These are phyloP conservation scores for Biscogniauxia sp. DNA, from an alignment of 2,329 filamentous ascomycete species.

Conservation along the genomic window DNA sequence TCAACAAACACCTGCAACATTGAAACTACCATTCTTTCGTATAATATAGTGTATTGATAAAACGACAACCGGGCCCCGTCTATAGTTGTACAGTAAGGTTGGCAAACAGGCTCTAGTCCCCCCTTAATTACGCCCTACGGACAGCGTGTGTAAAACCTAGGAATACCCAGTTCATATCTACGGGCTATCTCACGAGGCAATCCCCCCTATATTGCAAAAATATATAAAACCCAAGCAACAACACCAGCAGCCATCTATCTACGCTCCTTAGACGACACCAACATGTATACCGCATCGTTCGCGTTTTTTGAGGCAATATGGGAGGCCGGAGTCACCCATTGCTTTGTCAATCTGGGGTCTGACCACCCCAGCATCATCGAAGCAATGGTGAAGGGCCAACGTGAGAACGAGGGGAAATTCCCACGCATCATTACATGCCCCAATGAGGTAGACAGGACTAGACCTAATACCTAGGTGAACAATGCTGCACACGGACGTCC, in stretches of 20 bases:
- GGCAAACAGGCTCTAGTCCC: no score
- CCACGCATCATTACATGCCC: conserved; percentile 76
- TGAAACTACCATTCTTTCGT: no score
- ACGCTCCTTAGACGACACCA: background rate
- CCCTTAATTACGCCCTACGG: no score
- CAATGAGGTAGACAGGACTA: conserved; percentile 58
- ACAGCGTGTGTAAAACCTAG: background rate
- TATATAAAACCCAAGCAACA: no score
- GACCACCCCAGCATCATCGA: conserved; percentile 77
- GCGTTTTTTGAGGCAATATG: conserved; percentile 59
- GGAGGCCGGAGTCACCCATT: conserved; percentile 36
- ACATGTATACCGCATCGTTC: conserved; percentile 62
- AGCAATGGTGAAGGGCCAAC: conserved; percentile 74
- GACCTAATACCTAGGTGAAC: background rate
- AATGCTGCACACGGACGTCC: background rate
- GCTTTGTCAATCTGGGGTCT: conserved; percentile 65
- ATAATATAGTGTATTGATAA: no score
- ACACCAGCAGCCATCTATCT: no score
- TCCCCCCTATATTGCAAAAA: background rate
- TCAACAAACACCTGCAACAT: no score
- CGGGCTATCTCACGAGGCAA: background rate
- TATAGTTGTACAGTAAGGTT: no score
- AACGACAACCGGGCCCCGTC: no score
- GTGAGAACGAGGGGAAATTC: conserved; percentile 62
- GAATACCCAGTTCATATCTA: background rate